Evolutionary conservation across 352 stramenopile species (phyloP), one percentile per base, ranked within the genome.

Genomic region (Phytophthora pluvialis): DNA sequence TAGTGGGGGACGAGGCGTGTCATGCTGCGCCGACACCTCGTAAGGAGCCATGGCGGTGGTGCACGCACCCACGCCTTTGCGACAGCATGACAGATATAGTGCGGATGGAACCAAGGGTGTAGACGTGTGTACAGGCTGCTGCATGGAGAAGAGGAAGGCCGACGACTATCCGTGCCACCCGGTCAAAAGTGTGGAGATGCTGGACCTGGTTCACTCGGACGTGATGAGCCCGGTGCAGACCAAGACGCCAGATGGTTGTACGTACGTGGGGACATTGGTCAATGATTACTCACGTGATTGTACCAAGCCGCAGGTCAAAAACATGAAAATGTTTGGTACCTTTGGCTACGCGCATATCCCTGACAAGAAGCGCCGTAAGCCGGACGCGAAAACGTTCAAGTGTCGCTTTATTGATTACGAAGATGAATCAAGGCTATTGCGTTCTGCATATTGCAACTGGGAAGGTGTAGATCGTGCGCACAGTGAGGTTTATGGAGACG

Each of bases 261-360:
- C 26, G 4, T 53, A 39, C 10, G 31, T 61, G 0, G 3, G 54
- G 3, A 54, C 60, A 4, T 73, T 68, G 29, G 55, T 78, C 18
- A 48, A 78, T 13, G 66, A 78, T 16, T 35, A 46, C 39, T n/a
- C n/a, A n/a, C n/a, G n/a, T n/a, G n/a, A n/a, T n/a, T 5, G 28
- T 15, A 28, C 26, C 13, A 52, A 52, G 29, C 45, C 28, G 7
- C 28, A 52, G 12, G 5, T 40, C 21, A 58, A 60, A 7, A 38
- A 60, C 44, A 29, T 73, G 33, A 40, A 35, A 9, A 9, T 35
- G 31, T 35, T 35, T 35, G 31, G 31, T 35, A 9, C 31, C 5
- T 9, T 35, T 40, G 31, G 31, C 31, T 35, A 35, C 31, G 31
- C 31, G 31, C 31, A 35, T 9, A 35, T 35, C 31, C 31, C 5